Conservation (phyloP, 1,139 yeast species). For the Eremothecium coryli region DNA sequence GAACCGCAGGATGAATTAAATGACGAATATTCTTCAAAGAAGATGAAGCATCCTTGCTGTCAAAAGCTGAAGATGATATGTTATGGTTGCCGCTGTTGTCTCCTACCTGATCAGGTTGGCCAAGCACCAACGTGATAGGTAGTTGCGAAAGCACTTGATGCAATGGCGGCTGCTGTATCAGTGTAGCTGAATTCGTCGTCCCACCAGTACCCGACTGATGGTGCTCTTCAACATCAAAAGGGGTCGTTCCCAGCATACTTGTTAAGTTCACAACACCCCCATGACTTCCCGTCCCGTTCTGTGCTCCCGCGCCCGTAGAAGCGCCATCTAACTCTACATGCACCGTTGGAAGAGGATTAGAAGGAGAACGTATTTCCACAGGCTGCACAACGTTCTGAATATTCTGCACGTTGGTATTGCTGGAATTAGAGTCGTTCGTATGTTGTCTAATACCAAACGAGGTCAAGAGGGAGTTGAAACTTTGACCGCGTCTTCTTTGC, state of each 20-base stretch:
- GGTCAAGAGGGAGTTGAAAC: constrained; percentile 20
- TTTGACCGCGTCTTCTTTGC: constrained; percentile 21
- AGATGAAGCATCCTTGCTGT: constrained; percentile 1
- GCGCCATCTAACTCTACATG: not conserved
- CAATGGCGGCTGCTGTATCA: constrained; percentile 3
- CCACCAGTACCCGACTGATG: constrained; percentile 5
- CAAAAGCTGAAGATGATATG: constrained; percentile 3
- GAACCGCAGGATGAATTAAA: constrained; percentile 27
- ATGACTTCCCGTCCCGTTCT: not conserved
- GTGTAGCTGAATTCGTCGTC: not conserved
- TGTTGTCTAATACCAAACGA: constrained; percentile 27
- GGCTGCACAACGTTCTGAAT: constrained; percentile 5
- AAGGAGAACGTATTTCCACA: constrained; percentile 1
- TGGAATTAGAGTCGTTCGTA: constrained; percentile 4
- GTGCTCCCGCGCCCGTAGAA: not conserved
- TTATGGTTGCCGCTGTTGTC: constrained; percentile 7
- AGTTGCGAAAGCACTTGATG: constrained; percentile 5
- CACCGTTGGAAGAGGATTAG: constrained; percentile 1
- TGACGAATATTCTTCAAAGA: constrained; percentile 25
- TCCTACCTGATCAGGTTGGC: constrained; percentile 8
- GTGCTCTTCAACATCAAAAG: constrained; percentile 9
- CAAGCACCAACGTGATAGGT: constrained; percentile 14
- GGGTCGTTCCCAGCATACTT: constrained; percentile 14
- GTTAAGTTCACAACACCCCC: constrained; percentile 4
- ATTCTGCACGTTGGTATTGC: too few species aligned